Base-by-base conservation (phyloP, 2,329 filamentous ascomycete species). In the Colletotrichum salicis region DNA sequence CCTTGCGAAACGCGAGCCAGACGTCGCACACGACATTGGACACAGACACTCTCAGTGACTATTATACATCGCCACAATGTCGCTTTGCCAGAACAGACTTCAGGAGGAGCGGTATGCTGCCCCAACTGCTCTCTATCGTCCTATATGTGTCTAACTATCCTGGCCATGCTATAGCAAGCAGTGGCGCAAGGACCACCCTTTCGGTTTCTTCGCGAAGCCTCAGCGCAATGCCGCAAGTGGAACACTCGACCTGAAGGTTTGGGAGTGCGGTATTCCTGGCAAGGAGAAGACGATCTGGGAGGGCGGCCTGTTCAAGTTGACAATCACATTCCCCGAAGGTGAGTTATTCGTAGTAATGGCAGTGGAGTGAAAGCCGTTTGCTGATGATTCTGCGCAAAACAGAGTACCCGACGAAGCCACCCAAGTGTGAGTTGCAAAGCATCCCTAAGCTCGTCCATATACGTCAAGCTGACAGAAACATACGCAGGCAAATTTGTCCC, bases 391-490 rank as follows among this genome's bases (percentile, higher is more conserved):
- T 35, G 74, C 66, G 74, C 37, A 4, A 1, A 61, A 75, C 78
- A 97, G 96, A 99, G 79, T 99, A 99, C 82, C 96, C 96, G 19
- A 99, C 97, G 63, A 99, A 99, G 83, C 96, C 96, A 37, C 96
- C 96, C 1, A 99, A 99, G 85, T 99, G 96, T 97, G 90, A 82
- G 92, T 85, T 57, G n/a, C 52, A 19, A 22, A n/a, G 19, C 11
- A 62, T 48, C 64, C 35, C 33, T 59, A 15, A 15, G 29, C 37
- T 15, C 10, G 57, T 60, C 56, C 64, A 24, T 60, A n/a, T 22
- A 22, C 19, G 8, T 51, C 24, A 63, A 65, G 64, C 61, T 73
- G 41, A 65, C 55, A 15, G 52, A 63, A 19, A 2, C 13, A 29
- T 31, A 2, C 72, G 57, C 76, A 97, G 95, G 95, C 91, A 98